Percentiles rank a stretch among this genome's conserved stretches.
These are phyloP conservation scores for Vigna mungo DNA, from an alignment of 306 rosid species.

Conservation along the genomic window DNA sequence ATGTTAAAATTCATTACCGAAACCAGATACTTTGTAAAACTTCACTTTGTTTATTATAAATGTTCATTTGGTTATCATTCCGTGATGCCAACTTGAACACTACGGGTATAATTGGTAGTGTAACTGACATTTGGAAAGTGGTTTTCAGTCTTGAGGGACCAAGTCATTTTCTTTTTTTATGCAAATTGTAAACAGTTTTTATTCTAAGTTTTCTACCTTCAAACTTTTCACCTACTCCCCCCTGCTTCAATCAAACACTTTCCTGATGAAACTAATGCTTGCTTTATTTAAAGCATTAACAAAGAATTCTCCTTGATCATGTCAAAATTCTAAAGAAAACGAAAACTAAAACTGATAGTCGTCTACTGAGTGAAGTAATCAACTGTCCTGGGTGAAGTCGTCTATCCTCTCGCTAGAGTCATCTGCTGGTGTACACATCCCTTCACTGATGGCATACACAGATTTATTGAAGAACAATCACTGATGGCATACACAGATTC, in stretches of 20 bases:
- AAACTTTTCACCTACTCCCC: not conserved
- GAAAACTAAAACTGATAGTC: too few species aligned
- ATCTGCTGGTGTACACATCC: too few species aligned
- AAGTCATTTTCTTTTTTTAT: not conserved
- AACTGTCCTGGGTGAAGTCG: too few species aligned
- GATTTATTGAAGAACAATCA: too few species aligned
- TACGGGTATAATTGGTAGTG: not conserved
- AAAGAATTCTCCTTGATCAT: not conserved
- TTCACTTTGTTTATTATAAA: not conserved
- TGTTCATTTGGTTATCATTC: not conserved
- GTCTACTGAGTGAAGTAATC: too few species aligned
- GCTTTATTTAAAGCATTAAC: not conserved
- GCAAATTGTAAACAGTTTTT: not conserved
- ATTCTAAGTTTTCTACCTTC: not conserved
- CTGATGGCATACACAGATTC: too few species aligned
- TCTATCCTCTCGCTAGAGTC: too few species aligned
- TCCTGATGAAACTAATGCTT: not conserved
- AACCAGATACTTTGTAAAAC: slow-evolving; percentile 7
- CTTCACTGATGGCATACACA: too few species aligned
- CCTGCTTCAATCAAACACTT: not conserved
- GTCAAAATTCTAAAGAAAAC: too few species aligned
- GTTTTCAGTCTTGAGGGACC: not conserved
- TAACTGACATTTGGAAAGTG: not conserved
- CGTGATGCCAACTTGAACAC: not conserved
- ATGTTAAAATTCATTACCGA: not conserved